phyloP scores from a whole-genome alignment of 257 asterid species.

The Paraleonurus japonicus region DNA sequence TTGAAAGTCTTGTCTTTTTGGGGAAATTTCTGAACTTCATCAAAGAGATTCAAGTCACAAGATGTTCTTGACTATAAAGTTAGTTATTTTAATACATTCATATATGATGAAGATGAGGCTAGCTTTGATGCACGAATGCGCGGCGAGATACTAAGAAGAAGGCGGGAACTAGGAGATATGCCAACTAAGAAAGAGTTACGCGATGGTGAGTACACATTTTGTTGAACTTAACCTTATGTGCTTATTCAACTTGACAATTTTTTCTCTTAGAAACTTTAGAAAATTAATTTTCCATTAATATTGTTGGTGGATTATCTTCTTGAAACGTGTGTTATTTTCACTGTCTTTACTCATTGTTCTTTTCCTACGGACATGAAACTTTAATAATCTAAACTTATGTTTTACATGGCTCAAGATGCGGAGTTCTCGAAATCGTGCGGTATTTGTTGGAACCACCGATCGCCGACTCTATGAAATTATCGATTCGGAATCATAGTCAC shows the following conservation, averaged over 20 bases:
- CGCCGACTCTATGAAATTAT: no score
- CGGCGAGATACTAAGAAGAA: conserved; percentile 70
- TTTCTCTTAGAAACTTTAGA: not conserved
- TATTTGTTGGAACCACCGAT: no score
- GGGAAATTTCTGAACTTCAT: not conserved
- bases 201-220: conserved; percentile 44
- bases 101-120: conserved; percentile 74
- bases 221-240: not conserved
- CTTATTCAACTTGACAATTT: conserved; percentile 8
- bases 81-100: conserved; percentile 17
- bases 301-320: no score
- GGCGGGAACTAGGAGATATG: conserved; percentile 65
- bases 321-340: no score
- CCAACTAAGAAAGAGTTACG: conserved; percentile 50
- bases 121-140: conserved; percentile 92
- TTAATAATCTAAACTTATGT: no score
- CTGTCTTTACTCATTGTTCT: no score
- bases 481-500: no score
- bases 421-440: no score
- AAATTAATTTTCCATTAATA: not conserved
- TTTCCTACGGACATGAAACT: no score
- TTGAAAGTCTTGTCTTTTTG: conserved; percentile 1
- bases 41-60: conserved; percentile 8
- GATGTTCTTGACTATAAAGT: not conserved
- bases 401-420: no score